Evolutionary conservation across 352 stramenopile species (phyloP).

Genomic region (Phytophthora fragariaefolia): DNA sequence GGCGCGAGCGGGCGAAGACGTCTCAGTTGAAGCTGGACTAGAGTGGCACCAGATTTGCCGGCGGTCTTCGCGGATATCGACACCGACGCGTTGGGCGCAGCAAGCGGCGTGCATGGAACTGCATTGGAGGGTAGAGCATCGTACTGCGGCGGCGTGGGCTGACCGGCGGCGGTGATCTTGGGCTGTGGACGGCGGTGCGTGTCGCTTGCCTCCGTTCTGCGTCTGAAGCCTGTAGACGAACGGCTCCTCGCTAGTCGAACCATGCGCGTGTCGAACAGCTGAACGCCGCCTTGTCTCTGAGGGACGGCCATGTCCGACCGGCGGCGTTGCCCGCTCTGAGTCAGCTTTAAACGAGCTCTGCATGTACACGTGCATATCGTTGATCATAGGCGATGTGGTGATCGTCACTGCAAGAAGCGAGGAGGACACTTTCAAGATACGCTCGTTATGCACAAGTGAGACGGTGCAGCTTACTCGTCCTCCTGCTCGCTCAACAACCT

Average conservation of each 20-base stretch:
- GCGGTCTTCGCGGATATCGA: constrained; percentile 2
- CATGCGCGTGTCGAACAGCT: constrained; percentile 23
- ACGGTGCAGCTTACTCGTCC: background rate
- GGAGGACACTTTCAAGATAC: background rate
- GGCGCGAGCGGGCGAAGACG: constrained; percentile 8
- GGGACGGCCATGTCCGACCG: constrained; percentile 19
- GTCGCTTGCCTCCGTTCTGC: too few relatives aligned
- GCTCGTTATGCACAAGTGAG: background rate
- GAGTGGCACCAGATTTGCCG: constrained; percentile 21
- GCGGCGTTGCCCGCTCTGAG: constrained; percentile 15
- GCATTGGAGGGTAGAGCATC: too few relatives aligned
- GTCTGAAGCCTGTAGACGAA: constrained; percentile 21
- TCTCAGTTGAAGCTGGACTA: constrained; percentile 29
- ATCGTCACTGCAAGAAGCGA: background rate
- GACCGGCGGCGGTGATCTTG: too few relatives aligned
- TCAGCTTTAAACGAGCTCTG: constrained; percentile 21
- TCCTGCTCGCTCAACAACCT: constrained; percentile 9
- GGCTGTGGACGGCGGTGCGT: too few relatives aligned
- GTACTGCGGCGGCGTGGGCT: too few relatives aligned
- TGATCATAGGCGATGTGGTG: background rate
- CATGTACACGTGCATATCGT: background rate
- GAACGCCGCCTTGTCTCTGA: constrained; percentile 14
- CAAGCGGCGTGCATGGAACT: background rate
- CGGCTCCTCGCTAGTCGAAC: constrained; percentile 22
- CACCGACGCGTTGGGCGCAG: background rate